Conservation (phyloP, 2,329 filamentous ascomycete genomes). For the Diaporthe nobilis region DNA sequence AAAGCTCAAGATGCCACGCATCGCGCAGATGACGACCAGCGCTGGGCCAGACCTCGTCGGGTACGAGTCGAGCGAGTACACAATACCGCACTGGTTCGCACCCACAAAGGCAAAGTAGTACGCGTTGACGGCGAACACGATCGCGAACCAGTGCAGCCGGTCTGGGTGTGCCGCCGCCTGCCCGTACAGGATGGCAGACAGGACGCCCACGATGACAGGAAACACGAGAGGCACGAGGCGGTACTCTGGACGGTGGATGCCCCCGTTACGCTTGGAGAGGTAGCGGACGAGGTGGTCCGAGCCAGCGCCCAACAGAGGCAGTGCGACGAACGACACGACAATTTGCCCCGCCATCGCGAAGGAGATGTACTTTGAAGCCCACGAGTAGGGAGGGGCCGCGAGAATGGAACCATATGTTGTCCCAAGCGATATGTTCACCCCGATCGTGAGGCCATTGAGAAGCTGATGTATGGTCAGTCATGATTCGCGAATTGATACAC, state of each 20-base stretch:
- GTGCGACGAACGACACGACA: constrained; percentile 50
- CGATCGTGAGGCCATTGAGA: constrained; percentile 43
- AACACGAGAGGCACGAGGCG: constrained; percentile 54
- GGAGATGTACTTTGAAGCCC: constrained; percentile 51
- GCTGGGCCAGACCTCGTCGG: constrained; percentile 57
- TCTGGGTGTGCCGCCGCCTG: constrained; percentile 52
- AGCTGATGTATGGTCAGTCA: background rate
- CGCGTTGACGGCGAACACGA: constrained; percentile 48
- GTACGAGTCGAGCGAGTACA: constrained; percentile 60
- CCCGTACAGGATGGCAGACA: constrained; percentile 57
- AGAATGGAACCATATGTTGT: constrained; percentile 57
- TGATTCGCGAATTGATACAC: no score
- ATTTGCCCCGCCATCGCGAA: constrained; percentile 56
- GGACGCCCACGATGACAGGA: constrained; percentile 54
- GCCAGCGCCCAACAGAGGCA: constrained; percentile 56
- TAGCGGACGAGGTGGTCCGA: constrained; percentile 55
- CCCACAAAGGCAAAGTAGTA: constrained; percentile 57
- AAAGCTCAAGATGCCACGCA: constrained; percentile 61
- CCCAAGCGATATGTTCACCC: constrained; percentile 58
- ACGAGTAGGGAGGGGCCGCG: constrained; percentile 53
- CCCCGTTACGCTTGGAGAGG: constrained; percentile 53
- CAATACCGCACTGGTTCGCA: constrained; percentile 60
- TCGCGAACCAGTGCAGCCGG: constrained; percentile 53
- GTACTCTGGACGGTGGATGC: constrained; percentile 58
- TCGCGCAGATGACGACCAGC: constrained; percentile 61